Evolutionary conservation across 257 asterid species (phyloP), one percentile per base, ranked within the genome.

Genomic region (Gentiana macrophylla): DNA sequence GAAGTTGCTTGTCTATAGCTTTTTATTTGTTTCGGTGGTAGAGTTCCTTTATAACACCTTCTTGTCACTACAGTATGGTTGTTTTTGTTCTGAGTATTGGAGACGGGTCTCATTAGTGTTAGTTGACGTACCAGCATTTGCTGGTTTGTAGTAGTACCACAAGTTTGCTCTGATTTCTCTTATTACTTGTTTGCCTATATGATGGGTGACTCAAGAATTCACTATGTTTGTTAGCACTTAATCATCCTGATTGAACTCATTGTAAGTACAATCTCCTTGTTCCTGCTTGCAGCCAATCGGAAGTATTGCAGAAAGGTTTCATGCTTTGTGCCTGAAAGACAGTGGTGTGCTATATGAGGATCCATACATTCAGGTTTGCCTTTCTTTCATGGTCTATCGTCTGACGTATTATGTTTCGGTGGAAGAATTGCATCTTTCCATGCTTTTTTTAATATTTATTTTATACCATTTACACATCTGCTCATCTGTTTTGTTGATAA

Each of bases 341-440:
- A 89, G 97, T 68, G 97, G 97, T 35, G 93, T 89, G 60, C 66
- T 89, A 34, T 89, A 89, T 37, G 97, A 89, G 83, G 97, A 89
- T 77, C 84, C 95, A 50, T 67, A 82, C 77, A 80, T 86, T 66
- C 97, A 89, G 97, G 97, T 86, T 65, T 46, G 53, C 56, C 24
- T 33, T 9, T 53, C 24, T 57, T 67, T 52, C 53, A 44, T 9
- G 32, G 32, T 5, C 7, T 41, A 55, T 51, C 44, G 8, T 43
- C 41, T 69, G 46, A 10, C 46, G 9, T 41, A 60, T 53, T 52
- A 44, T 65, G 49, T 8, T 59, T 24, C 37, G 65, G 33, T 45
- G 41, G 37, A 33, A 8, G 43, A 55, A 38, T n/a, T 9, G 33
- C 44, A n/a, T 64, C 58, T 49, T 47, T 47, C 47, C 8, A 1